phyloP scores from a whole-genome alignment of 345 rosid genomes.

The Sisymbrium altissimum region DNA sequence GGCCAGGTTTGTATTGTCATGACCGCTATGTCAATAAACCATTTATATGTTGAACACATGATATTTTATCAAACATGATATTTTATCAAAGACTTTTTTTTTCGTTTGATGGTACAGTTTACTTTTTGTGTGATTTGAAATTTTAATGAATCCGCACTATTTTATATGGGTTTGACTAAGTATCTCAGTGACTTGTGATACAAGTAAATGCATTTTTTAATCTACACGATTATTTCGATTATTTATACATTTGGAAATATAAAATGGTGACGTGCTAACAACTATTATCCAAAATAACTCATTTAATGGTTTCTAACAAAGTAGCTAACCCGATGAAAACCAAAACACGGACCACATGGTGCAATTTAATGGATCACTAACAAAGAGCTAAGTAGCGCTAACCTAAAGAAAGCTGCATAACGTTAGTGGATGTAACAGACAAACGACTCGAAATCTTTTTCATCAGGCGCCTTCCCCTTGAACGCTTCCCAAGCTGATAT shows the following conservation, averaged over 20 bases:
- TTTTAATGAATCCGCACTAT: neutral
- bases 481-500: too few relatives aligned
- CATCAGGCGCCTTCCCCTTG: too few relatives aligned
- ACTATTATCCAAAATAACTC: neutral
- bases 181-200: neutral
- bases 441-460: too few relatives aligned
- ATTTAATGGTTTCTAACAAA: neutral
- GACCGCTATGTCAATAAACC: slow-evolving; percentile 36
- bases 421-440: too few relatives aligned
- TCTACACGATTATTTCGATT: neutral
- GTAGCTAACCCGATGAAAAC: neutral
- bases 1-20: slow-evolving; percentile 54
- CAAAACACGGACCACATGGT: neutral
- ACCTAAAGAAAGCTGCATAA: too few relatives aligned
- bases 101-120: neutral
- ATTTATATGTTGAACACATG: slow-evolving; percentile 36
- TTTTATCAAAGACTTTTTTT: neutral
- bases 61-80: neutral
- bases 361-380: too few relatives aligned
- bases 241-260: neutral
- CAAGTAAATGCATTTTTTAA: slow-evolving; percentile 2
- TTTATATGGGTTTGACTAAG: neutral
- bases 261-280: neutral
- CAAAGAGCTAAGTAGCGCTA: too few relatives aligned
- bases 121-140: neutral